A percentile compares a stretch with the other conserved stretches of the same genome.
Conservation (phyloP, 768 basidiomycete species). For the Sporobolomyces roseus region DNA sequence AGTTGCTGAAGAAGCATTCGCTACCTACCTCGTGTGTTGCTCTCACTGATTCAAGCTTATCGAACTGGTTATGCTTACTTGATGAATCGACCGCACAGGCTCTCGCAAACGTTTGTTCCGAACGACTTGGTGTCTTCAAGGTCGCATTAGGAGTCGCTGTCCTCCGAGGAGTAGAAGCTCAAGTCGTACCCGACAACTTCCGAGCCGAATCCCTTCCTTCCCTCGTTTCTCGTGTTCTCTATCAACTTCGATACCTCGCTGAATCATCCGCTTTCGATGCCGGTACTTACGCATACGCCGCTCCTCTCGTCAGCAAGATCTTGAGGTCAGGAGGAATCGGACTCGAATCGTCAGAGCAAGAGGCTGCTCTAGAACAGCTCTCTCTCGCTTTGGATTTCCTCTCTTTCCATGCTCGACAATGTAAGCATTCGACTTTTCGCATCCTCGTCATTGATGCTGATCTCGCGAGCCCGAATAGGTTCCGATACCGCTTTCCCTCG, state of each 20-base stretch:
- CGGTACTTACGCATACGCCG: conserved; percentile 76
- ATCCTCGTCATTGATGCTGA: neutral
- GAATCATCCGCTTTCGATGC: conserved; percentile 79
- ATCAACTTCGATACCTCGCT: conserved; percentile 72
- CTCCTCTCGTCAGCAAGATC: conserved; percentile 69
- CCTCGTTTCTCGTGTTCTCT: conserved; percentile 75
- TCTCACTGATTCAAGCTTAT: neutral
- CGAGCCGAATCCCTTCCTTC: conserved; percentile 68
- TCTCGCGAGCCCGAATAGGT: conserved; percentile 53
- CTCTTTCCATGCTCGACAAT: conserved; percentile 56
- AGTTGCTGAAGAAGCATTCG: conserved; percentile 62
- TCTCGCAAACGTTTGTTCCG: conserved; percentile 67
- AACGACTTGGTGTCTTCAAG: conserved; percentile 64
- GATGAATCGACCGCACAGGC: conserved; percentile 55
- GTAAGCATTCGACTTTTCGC: conserved; percentile 43
- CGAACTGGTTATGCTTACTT: neutral
- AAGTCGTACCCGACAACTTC: conserved; percentile 67
- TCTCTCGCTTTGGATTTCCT: conserved; percentile 66
- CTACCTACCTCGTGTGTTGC: conserved; percentile 69
- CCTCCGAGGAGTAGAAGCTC: conserved; percentile 65
- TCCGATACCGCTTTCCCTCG: conserved; percentile 70
- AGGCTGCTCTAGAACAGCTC: conserved; percentile 75
- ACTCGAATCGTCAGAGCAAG: conserved; percentile 58
- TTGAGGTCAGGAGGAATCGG: conserved; percentile 66
- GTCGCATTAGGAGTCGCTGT: conserved; percentile 79